Percentiles rank a stretch among this genome's conserved stretches.
Conservation (phyloP, 257 asterid genomes). For the Primulina eburnea region DNA sequence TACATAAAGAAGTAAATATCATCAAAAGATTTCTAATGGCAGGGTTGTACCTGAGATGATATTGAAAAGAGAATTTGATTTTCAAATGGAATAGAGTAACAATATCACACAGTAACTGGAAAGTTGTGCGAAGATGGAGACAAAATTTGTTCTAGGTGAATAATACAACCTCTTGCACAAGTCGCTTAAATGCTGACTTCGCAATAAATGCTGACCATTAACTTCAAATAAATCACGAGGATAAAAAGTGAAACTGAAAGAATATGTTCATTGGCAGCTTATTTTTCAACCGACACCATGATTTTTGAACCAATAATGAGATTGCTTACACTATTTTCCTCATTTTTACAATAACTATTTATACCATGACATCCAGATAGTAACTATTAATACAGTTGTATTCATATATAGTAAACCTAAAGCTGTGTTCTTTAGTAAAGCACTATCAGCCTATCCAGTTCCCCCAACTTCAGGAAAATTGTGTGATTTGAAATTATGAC, state of each 20-base stretch:
- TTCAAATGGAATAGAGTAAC: neutral
- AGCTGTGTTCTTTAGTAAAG: neutral
- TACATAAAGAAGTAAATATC: slow-evolving; percentile 13
- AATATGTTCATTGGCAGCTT: neutral
- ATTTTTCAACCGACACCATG: neutral
- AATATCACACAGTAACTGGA: neutral
- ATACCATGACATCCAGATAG: neutral
- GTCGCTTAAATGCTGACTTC: neutral
- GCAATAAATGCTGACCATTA: neutral
- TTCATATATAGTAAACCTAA: neutral
- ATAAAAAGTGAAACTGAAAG: neutral
- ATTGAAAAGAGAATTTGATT: neutral
- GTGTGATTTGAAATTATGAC: neutral
- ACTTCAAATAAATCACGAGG: neutral
- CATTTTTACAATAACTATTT: neutral
- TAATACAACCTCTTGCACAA: neutral
- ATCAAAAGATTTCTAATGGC: neutral
- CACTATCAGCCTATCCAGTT: neutral
- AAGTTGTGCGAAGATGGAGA: neutral
- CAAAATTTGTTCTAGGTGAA: neutral
- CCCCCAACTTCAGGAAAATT: neutral
- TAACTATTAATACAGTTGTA: neutral
- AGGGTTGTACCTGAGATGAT: neutral
- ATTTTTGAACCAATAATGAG: neutral
- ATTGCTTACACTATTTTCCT: neutral